A percentile compares a stretch with the other conserved stretches of the same genome.
Evolutionary conservation across 345 rosid species (phyloP).

Genomic region (Fremontodendron californicum): DNA sequence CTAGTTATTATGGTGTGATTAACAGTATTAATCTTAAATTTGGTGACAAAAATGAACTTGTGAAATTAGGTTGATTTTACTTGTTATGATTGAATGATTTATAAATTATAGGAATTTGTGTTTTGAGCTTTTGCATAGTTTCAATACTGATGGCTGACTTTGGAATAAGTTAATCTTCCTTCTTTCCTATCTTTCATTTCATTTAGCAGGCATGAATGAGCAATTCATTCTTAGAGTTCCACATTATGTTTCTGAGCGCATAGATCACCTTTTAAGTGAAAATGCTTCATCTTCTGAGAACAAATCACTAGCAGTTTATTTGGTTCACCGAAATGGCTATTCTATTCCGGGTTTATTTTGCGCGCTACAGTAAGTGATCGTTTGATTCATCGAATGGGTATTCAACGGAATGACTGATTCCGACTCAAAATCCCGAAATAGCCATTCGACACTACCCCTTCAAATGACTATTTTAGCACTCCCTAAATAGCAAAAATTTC

Average conservation of each 20-base stretch:
- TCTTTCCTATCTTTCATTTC: not conserved
- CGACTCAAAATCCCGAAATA: too few relatives aligned
- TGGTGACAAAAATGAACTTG: not conserved
- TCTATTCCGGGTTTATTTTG: too few relatives aligned
- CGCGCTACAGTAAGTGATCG: too few relatives aligned
- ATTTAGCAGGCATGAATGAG: conserved; percentile 65
- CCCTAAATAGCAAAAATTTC: too few relatives aligned
- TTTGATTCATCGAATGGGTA: too few relatives aligned
- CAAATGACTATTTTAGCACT: too few relatives aligned
- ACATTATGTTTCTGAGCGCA: conserved; percentile 72
- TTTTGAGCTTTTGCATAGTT: not conserved
- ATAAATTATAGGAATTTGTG: not conserved
- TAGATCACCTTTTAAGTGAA: conserved; percentile 68
- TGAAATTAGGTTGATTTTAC: not conserved
- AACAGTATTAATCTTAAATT: not conserved
- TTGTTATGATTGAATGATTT: not conserved
- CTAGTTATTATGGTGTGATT: not conserved
- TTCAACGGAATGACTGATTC: too few relatives aligned
- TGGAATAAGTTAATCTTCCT: not conserved
- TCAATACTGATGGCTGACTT: conserved; percentile 1
- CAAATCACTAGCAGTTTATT: too few relatives aligned
- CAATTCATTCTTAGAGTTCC: conserved; percentile 95
- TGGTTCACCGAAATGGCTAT: too few relatives aligned
- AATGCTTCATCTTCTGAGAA: conserved; percentile 67
- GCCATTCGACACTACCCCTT: too few relatives aligned